Base-by-base conservation (phyloP, 805 yeast species). In the Spathaspora passalidarum region DNA sequence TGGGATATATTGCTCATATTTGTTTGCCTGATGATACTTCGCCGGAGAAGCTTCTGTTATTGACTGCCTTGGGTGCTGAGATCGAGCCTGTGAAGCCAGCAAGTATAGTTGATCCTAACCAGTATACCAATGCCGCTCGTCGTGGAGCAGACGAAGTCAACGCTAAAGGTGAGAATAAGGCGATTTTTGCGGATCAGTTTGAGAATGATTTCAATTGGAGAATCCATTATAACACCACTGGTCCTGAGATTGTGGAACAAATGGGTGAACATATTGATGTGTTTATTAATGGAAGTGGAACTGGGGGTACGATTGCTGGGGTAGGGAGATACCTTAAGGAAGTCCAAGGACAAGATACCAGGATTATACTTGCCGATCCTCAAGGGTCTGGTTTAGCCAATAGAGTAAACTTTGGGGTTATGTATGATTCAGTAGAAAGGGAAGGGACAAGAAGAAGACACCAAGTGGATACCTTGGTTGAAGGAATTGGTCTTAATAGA, bases 241-340 rank as follows among this genome's bases (percentile, higher is more conserved):
- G 96, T 0, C 97, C 98, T 1, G 99, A 92, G 59, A 88, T 92
- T n/a, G 86, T 78, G 72, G 50, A 64, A 17, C 98, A 94, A 60
- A 74, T 84, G 70, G 69, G 76, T 8, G 82, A 82, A 11, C 51
- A 68, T 1, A 56, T 92, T 7, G 95, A 89, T 60, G 82, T 75
- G 41, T 90, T 92, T 61, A 82, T 94, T 36, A 79, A 92, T 2
- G 98, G 98, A 0, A 87, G 96, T 26, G 99, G 99, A 9, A 92
- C 99, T 0, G 99, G 96, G 62, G 99, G 99, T 34, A 94, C 99
- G 1, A 89, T 92, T 41, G 75, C 96, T 4, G 99, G 99, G 22
- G 92, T 90, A 11, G 80, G 96, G 1, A 76, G 74, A 48, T 94
- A 73, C 64, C 71, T 92, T 54, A 86, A 86, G 94, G 43, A 88